Evolutionary conservation across 2,329 filamentous ascomycete species (phyloP), one percentile per base, ranked within the genome.

Genomic region (Sclerotinia spermophila): DNA sequence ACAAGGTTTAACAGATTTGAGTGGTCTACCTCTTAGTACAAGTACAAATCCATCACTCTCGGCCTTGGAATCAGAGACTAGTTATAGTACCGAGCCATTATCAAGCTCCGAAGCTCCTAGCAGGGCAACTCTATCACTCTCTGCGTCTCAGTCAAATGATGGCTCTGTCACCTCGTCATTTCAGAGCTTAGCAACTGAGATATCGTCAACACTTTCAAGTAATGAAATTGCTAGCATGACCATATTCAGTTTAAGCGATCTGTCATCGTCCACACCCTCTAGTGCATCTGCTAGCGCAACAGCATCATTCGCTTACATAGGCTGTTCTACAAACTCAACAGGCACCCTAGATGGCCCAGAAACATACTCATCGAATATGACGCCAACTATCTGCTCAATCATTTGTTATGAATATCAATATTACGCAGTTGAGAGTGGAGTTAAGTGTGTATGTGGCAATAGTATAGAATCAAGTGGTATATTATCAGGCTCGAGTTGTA

Each of bases 401-500:
- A 67, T 67, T 10, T 70, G 68, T 45, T 35, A 45, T 24, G 42
- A 27, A 30, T 70, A 70, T 4, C 40, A 55, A 67, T 70, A 51
- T 2, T 70, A 65, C 42, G 68, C 61, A n/a, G 61, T 70, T 42
- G 58, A 67, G 51, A 55, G 42, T 59, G 35, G 44, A 17, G 53
- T 67, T 7, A 67, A 70, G 42, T 70, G 68, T 33, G 62, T 51
- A 11, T 67, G 68, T 27, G 61, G 68, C 19, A 59, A 70, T 59
- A 59, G 24, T 15, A 33, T 67, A 19, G 35, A n/a, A 6, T 38
- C 24, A 42, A 15, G 30, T 21, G 40, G 48, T 44, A 30, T 69
- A 21, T 35, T 69, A 5, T 30, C 59, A 38, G 59, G 48, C 19
- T 42, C 44, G 10, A 69, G 33, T 17, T 69, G 67, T n/a, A 69